Evolutionary conservation across 176 grass and related monocot species (phyloP).

Genomic region (Ampelocalamus luodianensis): DNA sequence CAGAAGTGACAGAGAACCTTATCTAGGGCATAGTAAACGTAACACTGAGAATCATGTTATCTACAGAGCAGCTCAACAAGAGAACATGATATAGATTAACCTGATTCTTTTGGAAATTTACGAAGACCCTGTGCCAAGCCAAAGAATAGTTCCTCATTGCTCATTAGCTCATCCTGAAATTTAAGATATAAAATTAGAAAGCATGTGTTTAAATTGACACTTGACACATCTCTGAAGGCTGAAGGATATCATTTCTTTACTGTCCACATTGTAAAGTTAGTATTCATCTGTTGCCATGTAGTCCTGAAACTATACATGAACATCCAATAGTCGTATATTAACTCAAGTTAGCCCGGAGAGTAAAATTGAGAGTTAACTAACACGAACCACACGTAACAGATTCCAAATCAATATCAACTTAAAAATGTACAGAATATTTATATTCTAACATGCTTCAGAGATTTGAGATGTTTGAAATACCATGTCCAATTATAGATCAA

Average conservation of each 20-base stretch:
- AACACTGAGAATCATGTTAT: constrained; percentile 14
- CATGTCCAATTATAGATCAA: constrained; percentile 21
- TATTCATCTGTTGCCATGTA: neutral
- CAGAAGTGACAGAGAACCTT: constrained; percentile 97
- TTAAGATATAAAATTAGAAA: constrained; percentile 39
- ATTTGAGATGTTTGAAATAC: constrained; percentile 15
- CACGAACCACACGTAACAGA: neutral
- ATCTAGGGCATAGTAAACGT: constrained; percentile 53
- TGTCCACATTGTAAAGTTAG: no score
- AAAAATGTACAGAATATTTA: neutral
- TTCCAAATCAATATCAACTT: constrained; percentile 23
- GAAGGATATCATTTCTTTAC: no score
- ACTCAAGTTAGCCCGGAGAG: neutral
- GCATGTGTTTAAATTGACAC: neutral
- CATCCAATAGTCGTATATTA: neutral
- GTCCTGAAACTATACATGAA: neutral
- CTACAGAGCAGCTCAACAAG: constrained; percentile 16
- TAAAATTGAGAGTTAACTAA: neutral
- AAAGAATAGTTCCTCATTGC: constrained; percentile 94
- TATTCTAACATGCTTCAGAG: constrained; percentile 8
- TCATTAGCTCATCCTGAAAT: constrained; percentile 88
- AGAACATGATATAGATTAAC: constrained; percentile 50
- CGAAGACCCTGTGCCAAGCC: constrained; percentile 90
- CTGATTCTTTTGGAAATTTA: constrained; percentile 99
- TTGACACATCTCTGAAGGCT: neutral